Base-by-base conservation (phyloP, 192 early-diverging fungal species). In the Backusella sp. region DNA sequence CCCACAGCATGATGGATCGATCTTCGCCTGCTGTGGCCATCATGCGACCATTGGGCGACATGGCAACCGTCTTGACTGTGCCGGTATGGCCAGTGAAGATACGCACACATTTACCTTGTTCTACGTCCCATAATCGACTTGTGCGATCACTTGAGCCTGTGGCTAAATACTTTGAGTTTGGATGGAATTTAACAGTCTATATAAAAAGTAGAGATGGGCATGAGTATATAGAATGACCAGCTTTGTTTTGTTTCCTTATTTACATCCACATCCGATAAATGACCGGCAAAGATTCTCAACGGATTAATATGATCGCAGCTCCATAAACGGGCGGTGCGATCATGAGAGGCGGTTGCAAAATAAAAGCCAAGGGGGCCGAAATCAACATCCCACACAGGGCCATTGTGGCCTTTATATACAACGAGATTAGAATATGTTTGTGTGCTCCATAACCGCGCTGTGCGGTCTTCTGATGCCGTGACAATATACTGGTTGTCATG, bases 241-340 rank as follows among this genome's bases (percentile, higher is more conserved):
- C 0, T 44, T 44, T 14, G 9, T 39, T 32, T 32, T 41, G 39
- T 44, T 44, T 44, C 14, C 42, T 44, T 17, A 65, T 83, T 82
- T 88, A 94, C 94, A 75, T 99, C 96, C 11, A 99, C 98, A 84
- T 99, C 98, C 0, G 96, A 94, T 53, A 96, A 80, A 85, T 99
- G 98, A 26, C 98, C 98, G 70, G 95, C 97, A 91, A 99, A 98
- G 37, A 99, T 93, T 70, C 98, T 91, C 78, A 99, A 80, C 14
- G 97, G 96, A 79, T 94, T 93, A 44, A 98, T 95, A 75, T 97
- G 97, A 79, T 99, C 98, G 75, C 92, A 94, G 77, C 95, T 95
- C 97, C 97, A 99, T 23, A 99, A 85, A 44, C 97, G 86, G 32
- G 98, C 95, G 0, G 97, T 99, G 74, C 94, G 86, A 83, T 99